Conservation (phyloP, 306 rosid genomes). For the Inga laurina region DNA sequence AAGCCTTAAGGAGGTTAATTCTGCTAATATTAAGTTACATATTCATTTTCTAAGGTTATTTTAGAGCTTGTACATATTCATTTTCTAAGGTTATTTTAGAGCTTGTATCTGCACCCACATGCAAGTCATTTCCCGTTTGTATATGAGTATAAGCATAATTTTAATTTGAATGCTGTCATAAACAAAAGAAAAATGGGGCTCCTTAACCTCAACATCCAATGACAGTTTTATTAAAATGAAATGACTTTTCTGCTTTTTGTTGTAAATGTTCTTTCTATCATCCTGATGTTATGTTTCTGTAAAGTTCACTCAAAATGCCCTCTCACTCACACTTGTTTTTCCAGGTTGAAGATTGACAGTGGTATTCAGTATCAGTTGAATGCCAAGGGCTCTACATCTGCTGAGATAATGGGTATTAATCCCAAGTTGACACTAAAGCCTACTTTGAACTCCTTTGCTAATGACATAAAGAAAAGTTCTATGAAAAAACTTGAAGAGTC, state of each 20-base stretch:
- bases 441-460: conserved; percentile 52
- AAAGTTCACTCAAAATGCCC: background rate
- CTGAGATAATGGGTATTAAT: conserved; percentile 85
- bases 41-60: background rate
- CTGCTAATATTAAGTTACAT: background rate
- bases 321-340: conserved; percentile 22
- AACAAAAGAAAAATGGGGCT: background rate
- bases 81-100: background rate
- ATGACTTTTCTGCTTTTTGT: background rate
- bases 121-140: background rate
- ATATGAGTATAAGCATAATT: background rate
- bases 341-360: conserved; percentile 74
- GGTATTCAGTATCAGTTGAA: conserved; percentile 69
- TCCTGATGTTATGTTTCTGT: background rate
- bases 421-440: conserved; percentile 65
- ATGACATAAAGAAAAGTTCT: conserved; percentile 64
- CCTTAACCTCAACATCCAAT: background rate
- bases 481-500: conserved; percentile 68
- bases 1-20: conserved; percentile 61
- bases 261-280: background rate
- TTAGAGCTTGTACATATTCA: background rate
- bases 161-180: background rate
- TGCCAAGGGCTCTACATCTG: conserved; percentile 67
- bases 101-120: background rate
- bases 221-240: background rate